Evolutionary conservation across 2,329 filamentous ascomycete species (phyloP).

Genomic region (Diaporthe citri): DNA sequence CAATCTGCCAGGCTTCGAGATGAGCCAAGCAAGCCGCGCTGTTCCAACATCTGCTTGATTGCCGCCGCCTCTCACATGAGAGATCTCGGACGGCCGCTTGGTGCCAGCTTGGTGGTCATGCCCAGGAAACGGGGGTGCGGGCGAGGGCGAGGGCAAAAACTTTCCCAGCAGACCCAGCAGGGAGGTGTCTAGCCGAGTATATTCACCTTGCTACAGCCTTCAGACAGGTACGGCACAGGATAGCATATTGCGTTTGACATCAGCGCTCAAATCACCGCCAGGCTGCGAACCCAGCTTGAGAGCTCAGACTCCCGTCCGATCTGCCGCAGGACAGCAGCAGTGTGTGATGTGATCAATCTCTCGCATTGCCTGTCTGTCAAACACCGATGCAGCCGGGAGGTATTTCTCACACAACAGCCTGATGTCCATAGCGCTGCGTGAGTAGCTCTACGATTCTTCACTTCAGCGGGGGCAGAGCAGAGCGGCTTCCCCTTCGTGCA

Average conservation of each 20-base stretch:
- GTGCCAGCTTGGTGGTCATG: neutral
- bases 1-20: conserved; percentile 30
- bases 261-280: conserved; percentile 30
- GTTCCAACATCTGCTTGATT: neutral
- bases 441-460: neutral
- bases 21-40: conserved; percentile 18
- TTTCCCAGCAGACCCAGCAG: conserved; percentile 11
- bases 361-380: conserved; percentile 24
- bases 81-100: conserved; percentile 1
- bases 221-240: conserved; percentile 4
- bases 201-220: neutral
- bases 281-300: conserved; percentile 22
- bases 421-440: neutral
- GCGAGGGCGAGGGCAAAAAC: neutral
- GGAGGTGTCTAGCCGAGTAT: neutral
- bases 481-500: conserved; percentile 5
- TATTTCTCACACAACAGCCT: neutral
- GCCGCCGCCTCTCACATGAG: conserved; percentile 7
- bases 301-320: conserved; percentile 33
- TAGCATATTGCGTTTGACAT: conserved; percentile 4
- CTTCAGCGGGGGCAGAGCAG: neutral
- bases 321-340: conserved; percentile 22
- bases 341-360: conserved; percentile 17
- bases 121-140: neutral
- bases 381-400: conserved; percentile 25